Base-by-base conservation (phyloP, 108 stramenopile species). In the Nitzschia sp. region DNA sequence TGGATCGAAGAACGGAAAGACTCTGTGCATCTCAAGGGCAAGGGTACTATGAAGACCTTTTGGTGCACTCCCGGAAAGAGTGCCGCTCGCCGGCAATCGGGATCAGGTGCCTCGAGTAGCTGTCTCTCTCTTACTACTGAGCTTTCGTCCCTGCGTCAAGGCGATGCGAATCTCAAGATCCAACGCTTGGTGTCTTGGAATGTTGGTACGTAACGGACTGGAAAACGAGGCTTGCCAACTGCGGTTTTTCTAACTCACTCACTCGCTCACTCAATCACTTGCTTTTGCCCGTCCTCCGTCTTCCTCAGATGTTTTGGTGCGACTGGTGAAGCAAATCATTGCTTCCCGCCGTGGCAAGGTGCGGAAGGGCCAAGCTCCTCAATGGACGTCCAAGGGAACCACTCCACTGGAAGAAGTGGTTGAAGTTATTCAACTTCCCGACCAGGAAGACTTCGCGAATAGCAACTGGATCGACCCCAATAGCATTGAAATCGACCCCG, bases 1-100 rank as follows among this genome's bases (percentile, higher is more conserved):
- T 76, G 75, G 74, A 5, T 76, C 27, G 16, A 32, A 25, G 25
- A 44, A n/a, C 67, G 75, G 26, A 28, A 69, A 19, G 68, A 64
- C 11, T 61, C 1, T 6, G 34, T 76, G 5, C 27, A 32, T 28
- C n/a, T 56, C 9, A 28, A 32, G 29, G 64, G 72, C 57, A 65
- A 66, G 38, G 72, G 72, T 22, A 58, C 44, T 15, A 28, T 73
- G 19, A 34, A 73, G 35, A 73, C 72, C 0, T 73, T 55, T 54
- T 73, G 71, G 71, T 47, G 63, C 26, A 41, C 6, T 41, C 11
- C 38, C 6, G 13, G 11, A 41, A 41, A 13, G 38, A 41, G 38
- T 11, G 38, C 6, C 38, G n/a, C n/a, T n/a, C 38, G 38, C 6
- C 38, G 38, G 13, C 38, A 11, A 41, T 41, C 38, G 38, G 38